Base-by-base conservation (phyloP, 345 rosid genomes). In the Trapa incisa region DNA sequence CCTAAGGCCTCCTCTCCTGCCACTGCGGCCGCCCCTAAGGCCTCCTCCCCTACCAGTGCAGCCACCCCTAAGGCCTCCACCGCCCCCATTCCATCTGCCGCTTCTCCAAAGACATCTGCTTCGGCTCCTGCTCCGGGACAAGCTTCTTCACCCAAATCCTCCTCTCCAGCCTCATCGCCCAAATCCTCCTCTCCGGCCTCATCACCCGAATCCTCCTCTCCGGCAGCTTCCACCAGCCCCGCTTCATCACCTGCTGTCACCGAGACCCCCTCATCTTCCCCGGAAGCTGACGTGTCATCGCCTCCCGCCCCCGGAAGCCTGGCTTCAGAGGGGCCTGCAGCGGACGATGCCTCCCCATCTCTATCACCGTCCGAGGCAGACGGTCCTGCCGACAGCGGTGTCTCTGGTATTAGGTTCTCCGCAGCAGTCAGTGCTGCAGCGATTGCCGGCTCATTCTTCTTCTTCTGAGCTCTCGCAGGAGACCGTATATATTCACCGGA, bases 271-370 rank as follows among this genome's bases (percentile, higher is more conserved):
- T 4, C 43, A 41, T 41, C 43, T 3, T 43, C 66, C 62, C 70
- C 75, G 10, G 43, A 10, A 3, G 5, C 42, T 2, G 58, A 57
- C 57, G 12, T 71, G 7, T 47, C 75, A 0, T 61, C 75, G 1
- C 71, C 75, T 1, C 71, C 75, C 2, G 37, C 75, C 52, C 71
- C 68, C 2, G 71, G 64, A 11, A 67, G 71, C 35, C 63, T 61
- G 62, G 67, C 67, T 16, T 33, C 75, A 13, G 47, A 35, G 16
- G 71, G 66, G 39, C 75, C 75, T 12, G 14, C 9, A 0, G 71
- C 64, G 14, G 71, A 53, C 16, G 64, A 9, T 14, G 52, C 45
- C 16, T 32, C 56, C 56, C 56, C 13, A 5, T 9, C 71, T n/a
- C 62, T 7, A 5, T 9, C 71, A n/a, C 62, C 66, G 1, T 38